A percentile compares a stretch with the other conserved stretches of the same genome.
Evolutionary conservation across 1,284 basidiomycete species (phyloP).

Genomic region (Irpex sp.): DNA sequence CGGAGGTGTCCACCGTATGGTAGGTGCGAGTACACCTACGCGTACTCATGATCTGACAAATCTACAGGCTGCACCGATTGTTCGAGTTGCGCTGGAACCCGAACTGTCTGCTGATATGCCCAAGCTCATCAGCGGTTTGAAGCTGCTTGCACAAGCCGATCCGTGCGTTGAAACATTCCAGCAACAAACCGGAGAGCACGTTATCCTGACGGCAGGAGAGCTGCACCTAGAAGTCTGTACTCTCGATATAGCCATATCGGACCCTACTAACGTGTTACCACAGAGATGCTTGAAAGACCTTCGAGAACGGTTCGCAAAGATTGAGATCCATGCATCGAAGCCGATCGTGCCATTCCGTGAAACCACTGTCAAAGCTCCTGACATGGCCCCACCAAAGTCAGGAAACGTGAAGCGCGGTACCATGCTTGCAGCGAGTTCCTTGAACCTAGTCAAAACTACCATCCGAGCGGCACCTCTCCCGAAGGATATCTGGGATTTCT

Average conservation of each 20-base stretch:
- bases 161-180: conserved; percentile 97
- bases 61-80: conserved; percentile 79
- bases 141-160: conserved; percentile 91
- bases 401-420: conserved; percentile 76
- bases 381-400: conserved; percentile 88
- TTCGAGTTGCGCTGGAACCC: conserved; percentile 94
- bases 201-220: conserved; percentile 95
- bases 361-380: conserved; percentile 81
- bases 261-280: background rate
- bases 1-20: conserved; percentile 71
- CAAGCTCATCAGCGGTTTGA: conserved; percentile 85
- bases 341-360: conserved; percentile 98
- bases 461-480: conserved; percentile 86
- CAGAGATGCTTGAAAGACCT: conserved; percentile 95
- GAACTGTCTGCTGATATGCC: conserved; percentile 88
- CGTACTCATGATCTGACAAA: background rate
- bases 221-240: conserved; percentile 84
- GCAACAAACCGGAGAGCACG: conserved; percentile 96
- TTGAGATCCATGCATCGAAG: conserved; percentile 90
- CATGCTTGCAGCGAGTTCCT: conserved; percentile 64
- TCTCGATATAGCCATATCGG: background rate
- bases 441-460: conserved; percentile 78
- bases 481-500: conserved; percentile 60
- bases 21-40: conserved; percentile 32
- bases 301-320: conserved; percentile 89